Conservation (phyloP, 441 rosid species). For the Adansonia grandidieri region DNA sequence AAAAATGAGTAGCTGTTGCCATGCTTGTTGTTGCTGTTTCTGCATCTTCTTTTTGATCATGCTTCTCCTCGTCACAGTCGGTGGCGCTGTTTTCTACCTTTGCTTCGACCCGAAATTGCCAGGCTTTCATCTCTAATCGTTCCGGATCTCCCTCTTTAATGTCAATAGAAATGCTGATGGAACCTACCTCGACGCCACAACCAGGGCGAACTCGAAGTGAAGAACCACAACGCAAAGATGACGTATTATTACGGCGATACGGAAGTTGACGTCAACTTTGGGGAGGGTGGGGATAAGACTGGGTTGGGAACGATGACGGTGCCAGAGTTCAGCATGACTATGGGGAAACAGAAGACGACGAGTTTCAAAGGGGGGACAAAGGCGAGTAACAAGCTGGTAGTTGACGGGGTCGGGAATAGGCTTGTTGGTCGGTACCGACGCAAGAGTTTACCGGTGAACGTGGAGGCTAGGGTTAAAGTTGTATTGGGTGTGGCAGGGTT, state of each 20-base stretch:
- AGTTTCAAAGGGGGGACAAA: slow-evolving; percentile 46
- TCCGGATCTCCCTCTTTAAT: slow-evolving; percentile 40
- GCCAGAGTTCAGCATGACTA: slow-evolving; percentile 34
- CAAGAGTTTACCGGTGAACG: slow-evolving; percentile 38
- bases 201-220: slow-evolving; percentile 43
- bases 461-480: slow-evolving; percentile 43
- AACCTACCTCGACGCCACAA: slow-evolving; percentile 38
- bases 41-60: slow-evolving; percentile 43
- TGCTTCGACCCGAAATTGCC: slow-evolving; percentile 79
- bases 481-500: slow-evolving; percentile 34
- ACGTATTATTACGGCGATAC: slow-evolving; percentile 39
- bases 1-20: slow-evolving; percentile 46
- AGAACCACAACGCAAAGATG: slow-evolving; percentile 52
- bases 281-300: slow-evolving; percentile 25
- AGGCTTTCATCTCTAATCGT: slow-evolving; percentile 55
- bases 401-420: slow-evolving; percentile 33
- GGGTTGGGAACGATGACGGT: slow-evolving; percentile 42
- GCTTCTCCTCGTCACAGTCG: slow-evolving; percentile 38
- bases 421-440: slow-evolving; percentile 34
- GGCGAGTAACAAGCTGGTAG: slow-evolving; percentile 39
- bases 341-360: slow-evolving; percentile 37
- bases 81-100: slow-evolving; percentile 53
- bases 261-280: slow-evolving; percentile 35
- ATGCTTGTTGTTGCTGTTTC: slow-evolving; percentile 49
- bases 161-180: slow-evolving; percentile 45